Evolutionary conservation across 148 eudicot genomes (phyloP).

Genomic region (Arctostaphylos glauca): DNA sequence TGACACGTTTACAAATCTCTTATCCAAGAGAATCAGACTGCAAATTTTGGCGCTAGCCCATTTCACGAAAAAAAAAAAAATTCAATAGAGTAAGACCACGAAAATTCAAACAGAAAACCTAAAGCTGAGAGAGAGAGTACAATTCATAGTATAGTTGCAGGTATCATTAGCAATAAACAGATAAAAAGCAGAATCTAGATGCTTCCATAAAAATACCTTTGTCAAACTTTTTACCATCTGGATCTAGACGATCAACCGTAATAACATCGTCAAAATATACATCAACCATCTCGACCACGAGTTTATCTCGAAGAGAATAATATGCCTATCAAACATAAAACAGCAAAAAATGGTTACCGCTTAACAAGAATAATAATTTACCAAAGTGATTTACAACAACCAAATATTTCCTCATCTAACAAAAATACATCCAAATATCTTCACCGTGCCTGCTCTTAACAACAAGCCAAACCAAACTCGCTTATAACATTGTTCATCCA

Average conservation of each 20-base stretch:
- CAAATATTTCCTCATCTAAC: not conserved
- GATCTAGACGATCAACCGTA: constrained; percentile 28
- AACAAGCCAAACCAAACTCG: not conserved
- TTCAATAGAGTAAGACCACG: not conserved
- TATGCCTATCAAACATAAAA: constrained; percentile 9
- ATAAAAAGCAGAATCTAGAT: not conserved
- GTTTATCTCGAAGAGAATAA: not conserved
- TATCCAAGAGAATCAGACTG: not conserved
- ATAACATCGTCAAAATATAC: constrained; percentile 43
- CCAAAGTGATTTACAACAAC: not conserved
- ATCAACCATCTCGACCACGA: constrained; percentile 27
- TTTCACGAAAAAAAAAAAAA: too few relatives aligned
- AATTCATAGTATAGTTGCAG: not conserved
- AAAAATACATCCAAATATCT: not conserved
- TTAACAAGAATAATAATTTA: not conserved
- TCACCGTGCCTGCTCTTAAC: not conserved
- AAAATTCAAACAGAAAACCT: not conserved
- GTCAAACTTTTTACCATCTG: constrained; percentile 40
- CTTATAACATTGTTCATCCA: too few relatives aligned
- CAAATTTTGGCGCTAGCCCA: too few relatives aligned
- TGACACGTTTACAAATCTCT: not conserved
- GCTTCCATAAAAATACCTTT: constrained; percentile 34
- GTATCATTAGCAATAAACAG: not conserved
- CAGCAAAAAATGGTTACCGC: not conserved
- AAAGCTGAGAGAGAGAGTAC: too few relatives aligned